These are phyloP conservation scores for Alternaria sp. DNA, from an alignment of 2,329 filamentous ascomycete genomes.

Conservation along the genomic window DNA sequence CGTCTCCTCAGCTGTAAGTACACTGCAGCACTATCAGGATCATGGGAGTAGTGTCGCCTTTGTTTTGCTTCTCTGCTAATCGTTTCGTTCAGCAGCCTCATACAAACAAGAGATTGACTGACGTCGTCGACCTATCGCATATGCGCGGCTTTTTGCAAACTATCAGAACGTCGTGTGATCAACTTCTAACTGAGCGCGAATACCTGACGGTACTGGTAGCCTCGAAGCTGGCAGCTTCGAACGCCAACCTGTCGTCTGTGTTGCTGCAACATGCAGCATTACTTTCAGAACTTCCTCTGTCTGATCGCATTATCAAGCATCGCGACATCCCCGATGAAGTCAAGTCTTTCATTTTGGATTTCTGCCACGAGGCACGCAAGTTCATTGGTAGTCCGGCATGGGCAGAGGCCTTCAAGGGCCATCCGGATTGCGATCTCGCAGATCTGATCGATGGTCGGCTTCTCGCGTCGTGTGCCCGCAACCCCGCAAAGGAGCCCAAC, in stretches of 20 bases:
- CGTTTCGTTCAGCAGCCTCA: conserved; percentile 9
- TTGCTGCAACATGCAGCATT: conserved; percentile 57
- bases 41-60: not conserved
- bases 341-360: conserved; percentile 49
- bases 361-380: conserved; percentile 49
- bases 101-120: conserved; percentile 16
- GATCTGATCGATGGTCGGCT: conserved; percentile 66
- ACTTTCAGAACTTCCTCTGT: conserved; percentile 54
- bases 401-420: conserved; percentile 38
- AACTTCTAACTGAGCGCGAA: conserved; percentile 48
- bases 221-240: conserved; percentile 45
- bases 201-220: conserved; percentile 44
- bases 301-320: conserved; percentile 48
- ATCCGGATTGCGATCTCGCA: conserved; percentile 56
- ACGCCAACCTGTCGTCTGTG: conserved; percentile 47
- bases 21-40: not conserved
- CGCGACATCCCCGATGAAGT: conserved; percentile 46
- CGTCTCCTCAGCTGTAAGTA: conserved; percentile 30
- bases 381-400: conserved; percentile 53
- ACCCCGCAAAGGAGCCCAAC: conserved; percentile 26
- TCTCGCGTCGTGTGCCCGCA: conserved; percentile 40
- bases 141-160: conserved; percentile 33
- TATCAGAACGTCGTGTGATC: conserved; percentile 28
- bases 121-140: conserved; percentile 26
- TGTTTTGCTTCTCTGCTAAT: conserved; percentile 3